Evolutionary conservation across 495 filamentous ascomycete genomes (phyloP), one percentile per base, ranked within the genome.

Genomic region (Penicillium atrosanguineum): DNA sequence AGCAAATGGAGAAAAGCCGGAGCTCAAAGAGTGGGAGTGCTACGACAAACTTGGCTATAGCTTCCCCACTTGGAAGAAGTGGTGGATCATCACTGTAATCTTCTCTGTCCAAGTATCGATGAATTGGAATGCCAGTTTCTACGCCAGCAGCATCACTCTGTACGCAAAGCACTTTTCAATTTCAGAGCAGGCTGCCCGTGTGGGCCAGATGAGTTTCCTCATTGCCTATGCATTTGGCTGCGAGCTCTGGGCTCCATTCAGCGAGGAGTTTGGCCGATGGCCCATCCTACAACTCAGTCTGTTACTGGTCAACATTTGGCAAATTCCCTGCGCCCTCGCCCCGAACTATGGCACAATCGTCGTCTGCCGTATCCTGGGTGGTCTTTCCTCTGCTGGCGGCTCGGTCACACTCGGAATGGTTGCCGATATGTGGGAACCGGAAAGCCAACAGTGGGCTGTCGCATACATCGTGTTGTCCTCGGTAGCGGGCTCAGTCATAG

Each of bases 321-420:
- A 87, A 57, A 68, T 91, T 18, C 87, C 86, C 1, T 87, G 87
- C 42, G 87, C 80, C 0, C 59, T 91, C 28, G 87, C 87, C 4
- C 83, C 81, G 1, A 90, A 90, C 59, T 87, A 87, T 50, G 81
- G 69, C 5, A 81, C 85, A 3, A 75, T 91, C 50, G 61, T 91
- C 12, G 81, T 83, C 11, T 79, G 80, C 44, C 81, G 88, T 7
- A 75, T 78, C 7, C 72, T 93, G 0, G 88, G 88, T 12, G 89
- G 89, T 44, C 68, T 91, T 1, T 85, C 83, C 14, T 86, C 86
- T 0, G 89, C 89, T 5, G 89, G 89, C 34, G 89, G 89, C 34
- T 90, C 86, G 19, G 88, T 93, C 48, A 93, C 89, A 0, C 79
- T 93, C 1, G 88, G 88, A 16, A 89, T 93, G 86, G 81, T 90